Base-by-base conservation (phyloP, 495 filamentous ascomycete genomes). In the Viridothelium virens region DNA sequence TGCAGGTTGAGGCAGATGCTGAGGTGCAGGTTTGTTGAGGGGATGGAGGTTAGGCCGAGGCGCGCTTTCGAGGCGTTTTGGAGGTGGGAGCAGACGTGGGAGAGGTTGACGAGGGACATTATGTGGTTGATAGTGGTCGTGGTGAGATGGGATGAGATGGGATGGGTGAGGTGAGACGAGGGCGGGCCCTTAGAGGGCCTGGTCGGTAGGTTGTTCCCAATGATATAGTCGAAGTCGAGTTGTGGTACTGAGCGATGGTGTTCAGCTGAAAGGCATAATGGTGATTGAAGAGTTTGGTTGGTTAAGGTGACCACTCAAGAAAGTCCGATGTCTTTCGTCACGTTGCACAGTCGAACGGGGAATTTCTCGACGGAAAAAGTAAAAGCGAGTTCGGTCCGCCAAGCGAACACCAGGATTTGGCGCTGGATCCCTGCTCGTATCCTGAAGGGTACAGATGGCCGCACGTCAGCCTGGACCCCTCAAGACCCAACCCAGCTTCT, bases 31-130 rank as follows among this genome's bases (percentile, higher is more conserved):
- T 91, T 92, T 41, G 85, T 87, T 77, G 86, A 86, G 53, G 90
- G 90, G 63, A 97, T 82, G 6, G 91, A 94, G 48, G 95, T 97
- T 2, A 96, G 82, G 66, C 89, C 90, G 2, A 98, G 86, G 0
- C 89, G 89, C 6, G 90, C 92, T 74, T 87, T 87, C 61, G 89
- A 87, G 72, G 89, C 90, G 81, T 98, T 98, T 79, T 96, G 91
- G 46, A 98, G 83, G 82, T 97, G 94, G 63, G 91, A 91, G 79
- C 90, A 96, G 72, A 91, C 84, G 81, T 93, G 77, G 63, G 86
- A 78, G 71, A 97, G 84, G 76, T 86, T 85, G 73, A 85, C 81
- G 79, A 98, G 87, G 73, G 91, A 96, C 94, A 97, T 25, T 0
- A 25, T 25, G 25, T 25, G 25, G 1, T 0, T 25, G 25, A 25